phyloP scores from a whole-genome alignment of 2,329 filamentous ascomycete species.

The Tolypocladium pustulatum region DNA sequence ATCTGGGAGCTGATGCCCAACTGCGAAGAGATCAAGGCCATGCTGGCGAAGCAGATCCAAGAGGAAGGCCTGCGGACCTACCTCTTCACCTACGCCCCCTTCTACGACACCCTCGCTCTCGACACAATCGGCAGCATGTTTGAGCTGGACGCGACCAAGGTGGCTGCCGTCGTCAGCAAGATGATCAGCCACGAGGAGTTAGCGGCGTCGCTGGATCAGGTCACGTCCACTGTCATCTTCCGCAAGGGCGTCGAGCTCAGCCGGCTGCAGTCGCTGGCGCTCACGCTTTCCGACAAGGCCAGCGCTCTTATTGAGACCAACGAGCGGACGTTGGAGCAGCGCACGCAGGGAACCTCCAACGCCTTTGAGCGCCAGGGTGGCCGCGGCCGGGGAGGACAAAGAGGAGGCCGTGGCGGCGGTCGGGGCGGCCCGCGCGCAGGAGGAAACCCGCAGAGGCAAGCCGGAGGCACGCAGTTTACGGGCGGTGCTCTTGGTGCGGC shows the following conservation, averaged over 20 bases:
- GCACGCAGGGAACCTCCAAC: constrained; percentile 90
- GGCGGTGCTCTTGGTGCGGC: constrained; percentile 67
- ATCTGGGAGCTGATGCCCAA: constrained; percentile 98
- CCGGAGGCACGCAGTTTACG: constrained; percentile 69
- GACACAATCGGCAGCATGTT: constrained; percentile 87
- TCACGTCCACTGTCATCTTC: constrained; percentile 96
- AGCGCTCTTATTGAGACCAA: constrained; percentile 93
- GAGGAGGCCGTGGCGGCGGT: constrained; percentile 51
- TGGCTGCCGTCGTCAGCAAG: constrained; percentile 90
- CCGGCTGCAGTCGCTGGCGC: constrained; percentile 85
- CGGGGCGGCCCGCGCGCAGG: constrained; percentile 49
- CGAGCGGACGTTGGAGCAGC: constrained; percentile 92
- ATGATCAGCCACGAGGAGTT: constrained; percentile 99
- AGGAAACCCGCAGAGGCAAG: constrained; percentile 53
- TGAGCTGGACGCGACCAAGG: constrained; percentile 83
- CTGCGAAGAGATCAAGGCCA: constrained; percentile 84
- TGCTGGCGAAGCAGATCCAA: constrained; percentile 97
- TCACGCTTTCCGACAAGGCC: constrained; percentile 92
- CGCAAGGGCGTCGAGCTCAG: constrained; percentile 98
- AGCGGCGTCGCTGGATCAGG: constrained; percentile 90
- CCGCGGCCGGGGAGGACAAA: constrained; percentile 56
- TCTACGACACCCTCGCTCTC: constrained; percentile 93
- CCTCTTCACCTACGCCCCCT: constrained; percentile 97
- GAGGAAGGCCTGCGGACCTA: constrained; percentile 97
- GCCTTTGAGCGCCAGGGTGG: constrained; percentile 91